Percentiles rank a stretch among this genome's conserved stretches.
Conservation (phyloP, 2,329 filamentous ascomycete genomes). For the Cladophialophora chaetospira region DNA sequence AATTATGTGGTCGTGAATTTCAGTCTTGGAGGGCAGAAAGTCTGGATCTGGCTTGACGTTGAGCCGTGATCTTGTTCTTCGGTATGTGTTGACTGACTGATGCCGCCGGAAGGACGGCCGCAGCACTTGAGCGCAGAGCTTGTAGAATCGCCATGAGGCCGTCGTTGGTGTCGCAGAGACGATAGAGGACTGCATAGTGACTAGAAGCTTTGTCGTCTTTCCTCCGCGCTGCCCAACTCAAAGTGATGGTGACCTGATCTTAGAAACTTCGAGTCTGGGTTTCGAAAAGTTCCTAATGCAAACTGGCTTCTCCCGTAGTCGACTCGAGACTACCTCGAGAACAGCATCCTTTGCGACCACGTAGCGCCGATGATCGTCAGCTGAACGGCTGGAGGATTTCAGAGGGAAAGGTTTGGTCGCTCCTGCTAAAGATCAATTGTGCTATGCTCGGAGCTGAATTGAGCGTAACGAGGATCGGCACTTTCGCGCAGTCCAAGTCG, state of each 20-base stretch:
- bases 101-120: conserved; percentile 40
- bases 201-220: neutral
- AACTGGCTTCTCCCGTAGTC: neutral
- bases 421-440: neutral
- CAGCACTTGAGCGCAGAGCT: conserved; percentile 33
- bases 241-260: neutral
- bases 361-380: too few species aligned
- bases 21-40: conserved; percentile 45
- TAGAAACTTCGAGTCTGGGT: neutral
- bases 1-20: conserved; percentile 57
- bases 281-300: neutral
- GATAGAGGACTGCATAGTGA: conserved; percentile 26
- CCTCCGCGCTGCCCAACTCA: neutral
- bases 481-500: conserved; percentile 4
- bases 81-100: conserved; percentile 49
- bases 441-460: neutral
- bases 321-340: neutral
- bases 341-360: neutral
- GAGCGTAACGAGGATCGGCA: conserved; percentile 2
- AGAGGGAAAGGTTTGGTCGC: too few species aligned
- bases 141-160: conserved; percentile 33
- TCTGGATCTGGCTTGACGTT: conserved; percentile 56
- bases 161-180: conserved; percentile 4
- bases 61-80: conserved; percentile 53
- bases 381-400: too few species aligned